A percentile compares a stretch with the other conserved stretches of the same genome.
Conservation (phyloP, 306 rosid species). For the Citrullus colocynthis region DNA sequence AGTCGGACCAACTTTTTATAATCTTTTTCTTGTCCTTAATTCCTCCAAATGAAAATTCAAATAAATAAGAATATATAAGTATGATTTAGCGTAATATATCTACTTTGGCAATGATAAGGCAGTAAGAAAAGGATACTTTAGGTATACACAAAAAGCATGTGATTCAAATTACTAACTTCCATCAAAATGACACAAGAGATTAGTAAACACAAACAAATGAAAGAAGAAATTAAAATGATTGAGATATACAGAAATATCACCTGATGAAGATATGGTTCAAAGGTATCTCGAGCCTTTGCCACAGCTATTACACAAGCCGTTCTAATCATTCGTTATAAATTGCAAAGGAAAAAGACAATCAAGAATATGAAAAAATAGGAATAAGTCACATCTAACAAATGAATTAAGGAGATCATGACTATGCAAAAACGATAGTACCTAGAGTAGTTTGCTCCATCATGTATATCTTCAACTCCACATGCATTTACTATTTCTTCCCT, state of each 20-base stretch:
- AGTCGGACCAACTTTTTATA: background rate
- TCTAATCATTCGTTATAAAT: slow-evolving; percentile 33
- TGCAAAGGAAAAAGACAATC: background rate
- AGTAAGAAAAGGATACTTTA: background rate
- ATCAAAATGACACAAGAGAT: background rate
- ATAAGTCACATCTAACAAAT: background rate
- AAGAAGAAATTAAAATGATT: background rate
- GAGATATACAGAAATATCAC: slow-evolving; percentile 21
- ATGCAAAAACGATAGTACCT: slow-evolving; percentile 33
- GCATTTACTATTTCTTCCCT: slow-evolving; percentile 96
- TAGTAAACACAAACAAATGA: background rate
- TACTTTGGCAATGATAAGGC: background rate
- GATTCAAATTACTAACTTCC: background rate
- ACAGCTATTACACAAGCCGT: slow-evolving; percentile 98
- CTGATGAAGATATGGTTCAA: slow-evolving; percentile 96
- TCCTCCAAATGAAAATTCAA: background rate
- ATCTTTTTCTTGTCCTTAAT: background rate
- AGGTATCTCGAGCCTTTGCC: slow-evolving; percentile 90
- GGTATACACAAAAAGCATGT: background rate
- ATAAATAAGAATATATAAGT: background rate
- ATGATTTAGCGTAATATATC: background rate
- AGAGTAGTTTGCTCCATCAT: slow-evolving; percentile 94
- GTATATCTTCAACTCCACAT: slow-evolving; percentile 97
- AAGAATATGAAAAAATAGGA: background rate
- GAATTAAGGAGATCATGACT: background rate